Conservation (phyloP, 495 filamentous ascomycete genomes). For the Xylaria bambusicola region DNA sequence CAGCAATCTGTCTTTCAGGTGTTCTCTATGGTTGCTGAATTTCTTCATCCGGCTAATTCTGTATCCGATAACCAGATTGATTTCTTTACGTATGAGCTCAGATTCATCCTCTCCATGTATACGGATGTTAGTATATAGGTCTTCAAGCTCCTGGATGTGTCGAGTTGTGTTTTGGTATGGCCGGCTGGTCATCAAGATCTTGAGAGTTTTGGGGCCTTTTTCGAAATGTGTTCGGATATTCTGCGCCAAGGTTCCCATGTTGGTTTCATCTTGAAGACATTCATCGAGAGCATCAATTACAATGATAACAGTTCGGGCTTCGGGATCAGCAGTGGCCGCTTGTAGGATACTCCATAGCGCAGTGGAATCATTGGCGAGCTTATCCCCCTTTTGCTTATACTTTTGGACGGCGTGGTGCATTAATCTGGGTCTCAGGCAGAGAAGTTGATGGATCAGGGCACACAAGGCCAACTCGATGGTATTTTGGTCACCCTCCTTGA, state of each 20-base stretch:
- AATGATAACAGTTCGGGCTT: slow-evolving; percentile 47
- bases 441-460: slow-evolving; percentile 52
- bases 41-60: slow-evolving; percentile 30
- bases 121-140: slow-evolving; percentile 34
- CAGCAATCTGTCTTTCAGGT: slow-evolving; percentile 32
- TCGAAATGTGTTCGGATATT: not conserved
- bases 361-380: slow-evolving; percentile 30
- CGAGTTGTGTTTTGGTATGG: slow-evolving; percentile 42
- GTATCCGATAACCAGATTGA: slow-evolving; percentile 42
- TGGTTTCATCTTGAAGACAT: slow-evolving; percentile 27
- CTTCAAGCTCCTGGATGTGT: slow-evolving; percentile 31
- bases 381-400: slow-evolving; percentile 23
- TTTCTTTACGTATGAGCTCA: slow-evolving; percentile 42
- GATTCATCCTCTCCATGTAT: slow-evolving; percentile 40
- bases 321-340: slow-evolving; percentile 27
- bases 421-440: slow-evolving; percentile 32
- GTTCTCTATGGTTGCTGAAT: slow-evolving; percentile 4
- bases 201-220: slow-evolving; percentile 24
- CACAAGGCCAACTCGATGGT: slow-evolving; percentile 40
- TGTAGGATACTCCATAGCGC: slow-evolving; percentile 47
- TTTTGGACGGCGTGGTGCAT: slow-evolving; percentile 26
- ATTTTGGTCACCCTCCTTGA: slow-evolving; percentile 55
- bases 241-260: not conserved
- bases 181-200: slow-evolving; percentile 53
- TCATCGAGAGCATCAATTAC: slow-evolving; percentile 52